Conservation (phyloP, 495 filamentous ascomycete species). For the Trypethelium eluteriae region DNA sequence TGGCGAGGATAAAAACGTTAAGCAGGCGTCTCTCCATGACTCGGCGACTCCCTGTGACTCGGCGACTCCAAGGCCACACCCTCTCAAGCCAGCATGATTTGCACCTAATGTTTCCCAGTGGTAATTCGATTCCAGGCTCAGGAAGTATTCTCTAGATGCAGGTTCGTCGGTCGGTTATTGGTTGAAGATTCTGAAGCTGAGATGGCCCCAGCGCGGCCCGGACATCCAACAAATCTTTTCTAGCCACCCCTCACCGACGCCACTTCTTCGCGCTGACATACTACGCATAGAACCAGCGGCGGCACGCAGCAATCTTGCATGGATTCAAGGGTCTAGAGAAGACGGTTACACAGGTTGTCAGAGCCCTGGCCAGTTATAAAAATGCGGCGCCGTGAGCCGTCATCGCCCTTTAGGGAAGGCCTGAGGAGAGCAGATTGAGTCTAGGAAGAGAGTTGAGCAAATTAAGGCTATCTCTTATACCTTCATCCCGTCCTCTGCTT, state of each 20-base stretch:
- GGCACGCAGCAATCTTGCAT: neutral
- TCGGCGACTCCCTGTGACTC: too few relatives aligned
- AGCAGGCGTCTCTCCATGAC: too few relatives aligned
- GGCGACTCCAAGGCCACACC: too few relatives aligned
- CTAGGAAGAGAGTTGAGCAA: neutral
- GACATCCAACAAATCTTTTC: slow-evolving; percentile 1
- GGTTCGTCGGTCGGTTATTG: too few relatives aligned
- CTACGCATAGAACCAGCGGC: neutral
- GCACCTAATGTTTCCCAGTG: too few relatives aligned
- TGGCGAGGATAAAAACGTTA: too few relatives aligned
- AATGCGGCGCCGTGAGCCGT: neutral
- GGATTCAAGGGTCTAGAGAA: neutral
- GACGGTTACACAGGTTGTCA: neutral
- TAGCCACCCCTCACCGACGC: neutral
- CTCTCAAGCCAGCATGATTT: too few relatives aligned
- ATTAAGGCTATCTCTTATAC: neutral
- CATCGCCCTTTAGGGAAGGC: neutral
- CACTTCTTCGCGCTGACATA: neutral
- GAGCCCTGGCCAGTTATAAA: neutral
- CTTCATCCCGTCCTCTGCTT: neutral
- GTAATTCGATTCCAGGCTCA: too few relatives aligned
- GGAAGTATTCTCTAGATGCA: too few relatives aligned
- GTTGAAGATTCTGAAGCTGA: neutral
- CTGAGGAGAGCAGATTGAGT: neutral
- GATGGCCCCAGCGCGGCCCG: neutral